These are phyloP conservation scores for Zymoseptoria ardabiliae DNA, from an alignment of 2,329 filamentous ascomycete genomes.

Conservation along the genomic window DNA sequence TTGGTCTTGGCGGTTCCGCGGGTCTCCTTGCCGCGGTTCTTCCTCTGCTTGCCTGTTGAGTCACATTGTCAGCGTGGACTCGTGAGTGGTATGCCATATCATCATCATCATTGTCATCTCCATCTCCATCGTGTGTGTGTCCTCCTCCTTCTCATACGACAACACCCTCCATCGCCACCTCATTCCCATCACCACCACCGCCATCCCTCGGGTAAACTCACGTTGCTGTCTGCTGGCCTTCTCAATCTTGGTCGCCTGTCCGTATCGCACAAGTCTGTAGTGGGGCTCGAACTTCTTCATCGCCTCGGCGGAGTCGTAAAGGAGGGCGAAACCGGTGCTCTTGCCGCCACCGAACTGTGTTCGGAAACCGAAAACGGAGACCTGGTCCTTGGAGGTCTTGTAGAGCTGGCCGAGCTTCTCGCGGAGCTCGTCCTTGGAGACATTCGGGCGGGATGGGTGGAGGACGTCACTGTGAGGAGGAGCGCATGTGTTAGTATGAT, in stretches of 20 bases:
- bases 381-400: conserved; percentile 96
- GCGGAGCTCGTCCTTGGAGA: conserved; percentile 98
- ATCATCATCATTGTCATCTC: background rate
- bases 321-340: conserved; percentile 95
- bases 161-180: conserved; percentile 23
- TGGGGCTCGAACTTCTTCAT: conserved; percentile 99
- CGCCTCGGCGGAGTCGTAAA: conserved; percentile 97
- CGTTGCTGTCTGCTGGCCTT: conserved; percentile 97
- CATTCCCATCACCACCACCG: background rate
- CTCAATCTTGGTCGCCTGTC: conserved; percentile 89
- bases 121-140: background rate
- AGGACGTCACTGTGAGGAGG: conserved; percentile 76
- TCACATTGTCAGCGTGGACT: conserved; percentile 10
- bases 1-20: conserved; percentile 97
- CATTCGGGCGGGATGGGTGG: conserved; percentile 96
- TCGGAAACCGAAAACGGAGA: conserved; percentile 96
- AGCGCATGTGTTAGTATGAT: conserved; percentile 15
- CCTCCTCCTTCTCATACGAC: conserved; percentile 1
- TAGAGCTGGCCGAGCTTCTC: conserved; percentile 90
- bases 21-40: conserved; percentile 99
- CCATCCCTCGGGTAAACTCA: conserved; percentile 52
- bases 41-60: conserved; percentile 90
- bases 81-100: background rate
- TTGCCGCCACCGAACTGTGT: conserved; percentile 99
- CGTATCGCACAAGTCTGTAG: conserved; percentile 93